Evolutionary conservation across 2,329 filamentous ascomycete genomes (phyloP).

Genomic region (Sarocladium strictum): DNA sequence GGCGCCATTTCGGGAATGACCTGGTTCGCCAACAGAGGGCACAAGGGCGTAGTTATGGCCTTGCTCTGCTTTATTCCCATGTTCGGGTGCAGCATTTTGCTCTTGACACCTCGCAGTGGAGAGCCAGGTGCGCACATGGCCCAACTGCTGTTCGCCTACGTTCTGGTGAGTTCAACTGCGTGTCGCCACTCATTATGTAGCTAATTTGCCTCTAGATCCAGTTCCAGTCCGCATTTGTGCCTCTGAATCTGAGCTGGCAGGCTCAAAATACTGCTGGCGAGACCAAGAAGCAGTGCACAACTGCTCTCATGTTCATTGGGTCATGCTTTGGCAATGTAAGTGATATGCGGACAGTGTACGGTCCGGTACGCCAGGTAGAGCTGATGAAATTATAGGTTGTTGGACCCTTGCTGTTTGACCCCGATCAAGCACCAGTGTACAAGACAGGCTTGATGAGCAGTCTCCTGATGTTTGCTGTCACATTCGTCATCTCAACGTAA

Average conservation of each 20-base stretch:
- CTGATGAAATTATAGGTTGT: conserved; percentile 1
- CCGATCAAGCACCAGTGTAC: conserved; percentile 5
- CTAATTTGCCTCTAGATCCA: conserved; percentile 16
- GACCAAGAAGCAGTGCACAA: conserved; percentile 63
- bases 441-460: conserved; percentile 5
- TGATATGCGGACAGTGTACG: not conserved
- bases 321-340: conserved; percentile 59
- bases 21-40: not conserved
- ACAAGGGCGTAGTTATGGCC: conserved; percentile 49
- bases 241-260: conserved; percentile 34
- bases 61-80: conserved; percentile 53
- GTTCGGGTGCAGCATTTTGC: conserved; percentile 47
- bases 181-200: conserved; percentile 10
- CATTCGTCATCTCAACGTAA: conserved; percentile 1
- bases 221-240: not conserved
- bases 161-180: not conserved
- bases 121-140: conserved; percentile 31
- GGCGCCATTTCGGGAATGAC: conserved; percentile 4
- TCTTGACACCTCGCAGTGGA: conserved; percentile 19
- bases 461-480: not conserved
- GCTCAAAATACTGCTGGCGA: conserved; percentile 61
- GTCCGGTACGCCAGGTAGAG: too few relatives aligned
- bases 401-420: conserved; percentile 5
- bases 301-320: conserved; percentile 58
- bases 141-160: conserved; percentile 38